Conservation (phyloP, 768 basidiomycete genomes). For the Lentinula guzmanii region DNA sequence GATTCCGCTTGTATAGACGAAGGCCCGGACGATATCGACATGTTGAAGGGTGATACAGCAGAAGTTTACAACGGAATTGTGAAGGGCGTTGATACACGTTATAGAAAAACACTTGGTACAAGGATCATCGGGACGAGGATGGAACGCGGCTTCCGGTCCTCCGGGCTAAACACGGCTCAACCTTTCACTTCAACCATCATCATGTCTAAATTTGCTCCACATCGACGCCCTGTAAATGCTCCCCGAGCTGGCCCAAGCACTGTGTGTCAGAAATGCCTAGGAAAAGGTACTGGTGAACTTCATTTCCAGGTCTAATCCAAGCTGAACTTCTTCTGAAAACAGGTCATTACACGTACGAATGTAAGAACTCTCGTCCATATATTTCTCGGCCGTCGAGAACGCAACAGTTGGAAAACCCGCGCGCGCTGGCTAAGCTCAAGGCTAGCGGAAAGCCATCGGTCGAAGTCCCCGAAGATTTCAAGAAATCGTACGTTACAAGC, state of each 20-base stretch:
- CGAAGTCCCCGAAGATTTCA: constrained; percentile 90
- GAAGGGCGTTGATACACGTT: neutral
- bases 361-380: constrained; percentile 78
- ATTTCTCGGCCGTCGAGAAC: constrained; percentile 86
- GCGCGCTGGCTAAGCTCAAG: constrained; percentile 57
- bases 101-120: neutral
- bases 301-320: neutral
- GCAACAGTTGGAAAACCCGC: constrained; percentile 78
- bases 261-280: constrained; percentile 79
- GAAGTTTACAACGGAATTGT: neutral
- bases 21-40: constrained; percentile 2
- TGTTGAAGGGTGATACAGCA: neutral
- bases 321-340: neutral
- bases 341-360: constrained; percentile 93
- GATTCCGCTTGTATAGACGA: neutral
- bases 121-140: neutral
- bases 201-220: constrained; percentile 83
- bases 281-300: constrained; percentile 41
- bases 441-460: constrained; percentile 70
- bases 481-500: constrained; percentile 51
- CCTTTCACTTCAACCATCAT: constrained; percentile 16
- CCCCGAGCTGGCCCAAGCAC: constrained; percentile 63
- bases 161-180: neutral
- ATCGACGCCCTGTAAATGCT: constrained; percentile 52
- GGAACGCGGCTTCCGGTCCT: neutral